Evolutionary conservation across 2,329 filamentous ascomycete genomes (phyloP), one percentile per base, ranked within the genome.

Genomic region (Colletotrichum sojae): DNA sequence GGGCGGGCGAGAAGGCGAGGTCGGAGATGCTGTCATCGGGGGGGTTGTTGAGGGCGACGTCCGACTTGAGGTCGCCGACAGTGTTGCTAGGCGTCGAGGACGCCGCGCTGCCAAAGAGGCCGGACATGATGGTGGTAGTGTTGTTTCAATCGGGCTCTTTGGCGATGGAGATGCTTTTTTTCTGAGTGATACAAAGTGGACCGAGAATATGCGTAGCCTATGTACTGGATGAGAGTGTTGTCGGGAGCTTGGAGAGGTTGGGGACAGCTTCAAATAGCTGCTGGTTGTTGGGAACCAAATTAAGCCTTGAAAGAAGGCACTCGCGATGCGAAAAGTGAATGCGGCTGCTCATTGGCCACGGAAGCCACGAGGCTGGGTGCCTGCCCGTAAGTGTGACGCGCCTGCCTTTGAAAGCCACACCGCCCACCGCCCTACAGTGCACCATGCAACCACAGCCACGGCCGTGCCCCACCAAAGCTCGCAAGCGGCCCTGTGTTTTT

Each of bases 11-110:
- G 83, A 98, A 99, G 56, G 90, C 85, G 69, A 99, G 87, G 78
- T 94, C 94, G 43, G 95, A 95, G 76, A 98, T 92, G 80, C 92
- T 93, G 82, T 99, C 96, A 74, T 94, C 91, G 22, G 96, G 96
- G 15, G 93, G 92, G 72, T 91, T 88, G 69, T 84, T 88, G 64
- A 99, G 85, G 62, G 92, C 87, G 63, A 98, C 90, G 81, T 99
- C 96, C 77, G 95, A 92, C 77, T 92, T 94, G 69, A 97, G 91
- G 77, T 99, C 95, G 75, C 96, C 96, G 8, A 95, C 90, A 2
- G 95, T 96, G 73, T 92, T 92, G 75, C 87, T 89, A 55, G 85
- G 77, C 43, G 85, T 76, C 22, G 90, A 76, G 36, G 88, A 75
- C 40, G 89, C 75, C 56, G 89, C 75, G 62, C 84, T 76, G 66